Evolutionary conservation across 1,139 yeast species (phyloP), one percentile per base, ranked within the genome.

Genomic region (Hyphopichia buzzinii): DNA sequence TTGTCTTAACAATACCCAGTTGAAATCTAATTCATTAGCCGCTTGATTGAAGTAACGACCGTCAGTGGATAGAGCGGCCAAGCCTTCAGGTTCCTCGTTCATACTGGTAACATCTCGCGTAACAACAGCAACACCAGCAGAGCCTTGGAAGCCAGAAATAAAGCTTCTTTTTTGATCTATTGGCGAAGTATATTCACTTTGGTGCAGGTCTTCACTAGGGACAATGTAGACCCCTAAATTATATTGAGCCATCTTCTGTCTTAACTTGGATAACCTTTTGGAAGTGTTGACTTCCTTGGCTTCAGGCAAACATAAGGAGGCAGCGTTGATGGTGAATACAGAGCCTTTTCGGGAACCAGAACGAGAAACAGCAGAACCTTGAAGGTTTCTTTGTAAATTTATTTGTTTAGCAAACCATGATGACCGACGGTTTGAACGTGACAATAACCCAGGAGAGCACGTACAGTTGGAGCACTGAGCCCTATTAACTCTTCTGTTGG

Each of bases 21-120:
- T 86, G 56, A 74, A 83, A 57, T 88, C 97, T 45, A 94, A 72
- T 62, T 94, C 96, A 54, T 84, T 79, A 19, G 77, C 65, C 2
- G 98, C 98, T 62, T 94, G 98, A 46, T 80, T 77, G 58, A 89
- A 94, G 63, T 94, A 94, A 47, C 98, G 74, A 10, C 97, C 97
- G 60, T 94, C 98, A 0, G 98, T 94, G 8, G 95, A 81, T 48
- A 94, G 71, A 4, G 84, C 84, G 23, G 96, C 92, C 46, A 79
- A 72, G 8, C 84, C 84, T 47, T 76, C 79, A n/a, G 81, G 81
- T 8, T 51, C 52, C 8, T 72, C 74, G 47, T 77, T 77, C 75
- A 77, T 62, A 47, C 76, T 72, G n/a, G 68, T 60, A 35, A 81
- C 59, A 53, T 84, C 89, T 47, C 89, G 67, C 2, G 97, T 84